Evolutionary conservation across 1,284 basidiomycete species (phyloP).

Genomic region (Ganoderma lucidum): DNA sequence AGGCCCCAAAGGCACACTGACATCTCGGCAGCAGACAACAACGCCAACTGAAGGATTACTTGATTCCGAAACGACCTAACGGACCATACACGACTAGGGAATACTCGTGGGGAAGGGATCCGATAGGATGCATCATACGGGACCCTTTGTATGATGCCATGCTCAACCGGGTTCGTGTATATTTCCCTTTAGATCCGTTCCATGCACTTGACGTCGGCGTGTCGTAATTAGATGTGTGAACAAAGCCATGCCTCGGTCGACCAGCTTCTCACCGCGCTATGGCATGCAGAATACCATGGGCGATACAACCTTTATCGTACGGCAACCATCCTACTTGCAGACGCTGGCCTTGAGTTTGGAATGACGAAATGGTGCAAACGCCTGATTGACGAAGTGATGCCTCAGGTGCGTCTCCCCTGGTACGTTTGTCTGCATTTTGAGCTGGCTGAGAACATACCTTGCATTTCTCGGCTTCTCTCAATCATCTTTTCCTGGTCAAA

Average conservation of each 20-base stretch:
- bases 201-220: not conserved
- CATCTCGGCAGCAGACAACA: conserved; percentile 60
- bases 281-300: conserved; percentile 82
- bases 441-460: not conserved
- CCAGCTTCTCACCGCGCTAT: conserved; percentile 71
- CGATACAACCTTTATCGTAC: conserved; percentile 71
- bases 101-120: conserved; percentile 51
- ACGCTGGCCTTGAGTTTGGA: conserved; percentile 77
- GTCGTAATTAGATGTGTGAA: conserved; percentile 49
- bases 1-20: not conserved
- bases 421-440: not conserved
- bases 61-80: conserved; percentile 65
- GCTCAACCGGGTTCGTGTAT: conserved; percentile 60
- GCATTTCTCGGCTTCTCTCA: not conserved
- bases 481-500: not conserved
- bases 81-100: conserved; percentile 55
- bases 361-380: conserved; percentile 70
- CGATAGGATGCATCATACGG: conserved; percentile 57
- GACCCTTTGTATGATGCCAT: conserved; percentile 70
- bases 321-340: conserved; percentile 74
- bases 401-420: conserved; percentile 61
- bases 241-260: conserved; percentile 71
- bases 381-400: conserved; percentile 79
- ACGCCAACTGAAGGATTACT: conserved; percentile 67
- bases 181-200: conserved; percentile 16